phyloP scores from a whole-genome alignment of 2,329 filamentous ascomycete genomes.

The Botrytis aclada region DNA sequence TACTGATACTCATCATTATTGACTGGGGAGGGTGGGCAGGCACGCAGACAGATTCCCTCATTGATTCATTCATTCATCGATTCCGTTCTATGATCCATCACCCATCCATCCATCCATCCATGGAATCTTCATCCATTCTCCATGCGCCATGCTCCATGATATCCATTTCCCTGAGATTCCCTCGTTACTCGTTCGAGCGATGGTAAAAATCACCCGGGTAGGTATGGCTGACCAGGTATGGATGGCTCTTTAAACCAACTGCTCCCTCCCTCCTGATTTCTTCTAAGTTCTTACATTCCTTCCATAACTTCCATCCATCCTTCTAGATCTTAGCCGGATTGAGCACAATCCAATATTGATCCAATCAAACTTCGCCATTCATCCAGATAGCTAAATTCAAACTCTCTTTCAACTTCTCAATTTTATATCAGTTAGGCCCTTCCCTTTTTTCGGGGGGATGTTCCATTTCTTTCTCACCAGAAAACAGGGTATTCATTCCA shows the following conservation, averaged over 20 bases:
- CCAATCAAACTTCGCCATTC: background rate
- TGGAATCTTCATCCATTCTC: too few relatives aligned
- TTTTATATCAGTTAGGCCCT: background rate
- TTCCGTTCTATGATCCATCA: background rate
- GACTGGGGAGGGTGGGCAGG: too few relatives aligned
- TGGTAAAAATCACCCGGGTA: too few relatives aligned
- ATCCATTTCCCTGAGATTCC: too few relatives aligned
- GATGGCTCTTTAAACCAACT: too few relatives aligned
- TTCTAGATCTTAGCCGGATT: background rate
- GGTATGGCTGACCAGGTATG: background rate
- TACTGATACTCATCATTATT: too few relatives aligned
- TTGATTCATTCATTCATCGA: too few relatives aligned
- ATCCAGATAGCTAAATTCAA: background rate
- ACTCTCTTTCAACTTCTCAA: slow-evolving; percentile 9
- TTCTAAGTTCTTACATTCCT: background rate
- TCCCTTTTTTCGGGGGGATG: background rate
- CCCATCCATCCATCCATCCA: too few relatives aligned
- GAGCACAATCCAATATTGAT: background rate
- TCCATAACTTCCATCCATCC: background rate
- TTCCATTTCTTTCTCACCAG: background rate
- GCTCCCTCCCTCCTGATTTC: background rate
- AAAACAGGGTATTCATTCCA: background rate
- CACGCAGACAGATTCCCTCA: too few relatives aligned
- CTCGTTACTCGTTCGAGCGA: background rate
- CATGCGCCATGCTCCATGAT: too few relatives aligned